Evolutionary conservation across 352 stramenopile species (phyloP), one percentile per base, ranked within the genome.

Genomic region (Phytophthora uliginosa): DNA sequence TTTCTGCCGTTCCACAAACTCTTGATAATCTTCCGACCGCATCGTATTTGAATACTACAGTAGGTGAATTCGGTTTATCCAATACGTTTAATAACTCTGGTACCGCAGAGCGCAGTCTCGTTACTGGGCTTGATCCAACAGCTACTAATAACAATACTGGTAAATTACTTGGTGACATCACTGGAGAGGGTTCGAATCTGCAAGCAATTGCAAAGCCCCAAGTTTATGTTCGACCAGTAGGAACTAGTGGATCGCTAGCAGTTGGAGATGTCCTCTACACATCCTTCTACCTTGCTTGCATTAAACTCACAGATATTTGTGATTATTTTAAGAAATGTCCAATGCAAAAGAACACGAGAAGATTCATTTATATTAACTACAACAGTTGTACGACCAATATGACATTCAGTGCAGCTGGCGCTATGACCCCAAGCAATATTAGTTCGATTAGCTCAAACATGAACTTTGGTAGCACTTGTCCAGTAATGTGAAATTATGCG

Each of bases 41-140:
- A 15, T 71, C 53, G 7, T 64, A 59, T 56, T 59, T 71, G 38
- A 63, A n/a, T n/a, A n/a, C 56, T 45, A 63, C 34, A 10, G 9
- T 68, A 28, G 50, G 61, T 60, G 61, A 68, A 24, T 68, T 59
- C 50, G 63, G 45, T 34, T 59, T 57, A 38, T 4, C 63, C 12
- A 59, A 71, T n/a, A 71, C 54, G 4, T 71, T n/a, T n/a, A n/a
- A n/a, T n/a, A n/a, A 22, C 45, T 48, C 24, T 10, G 63, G 63
- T 42, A 54, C 63, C 18, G 42, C 28, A 2, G n/a, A 71, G 13
- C 54, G 40, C 38, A 59, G n/a, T 3, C 40, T 63, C 7, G 57
- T 52, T 59, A 63, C 63, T 12, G 22, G 42, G 53, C 40, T 71
- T 52, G 63, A 63, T 52, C 63, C 63, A 53, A n/a, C n/a, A n/a